Evolutionary conservation across 495 filamentous ascomycete genomes (phyloP).

Genomic region (Barbatosphaeria neglecta): DNA sequence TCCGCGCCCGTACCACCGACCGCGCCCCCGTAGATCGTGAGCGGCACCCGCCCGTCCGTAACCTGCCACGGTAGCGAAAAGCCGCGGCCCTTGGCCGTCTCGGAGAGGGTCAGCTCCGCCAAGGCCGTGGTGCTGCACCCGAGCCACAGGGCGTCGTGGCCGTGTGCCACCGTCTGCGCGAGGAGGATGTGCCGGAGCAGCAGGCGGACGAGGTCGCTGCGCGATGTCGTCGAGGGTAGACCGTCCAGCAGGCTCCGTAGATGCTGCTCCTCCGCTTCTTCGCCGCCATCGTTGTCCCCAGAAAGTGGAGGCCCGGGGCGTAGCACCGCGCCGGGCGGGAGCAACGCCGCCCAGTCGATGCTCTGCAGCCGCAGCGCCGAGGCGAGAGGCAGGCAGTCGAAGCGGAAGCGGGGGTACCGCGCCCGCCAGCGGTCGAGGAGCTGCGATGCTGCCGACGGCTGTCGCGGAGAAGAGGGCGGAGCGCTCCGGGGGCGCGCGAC

Average conservation of each 20-base stretch:
- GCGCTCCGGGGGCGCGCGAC: background rate
- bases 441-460: background rate
- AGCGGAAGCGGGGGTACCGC: slow-evolving; percentile 49
- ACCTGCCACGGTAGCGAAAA: slow-evolving; percentile 71
- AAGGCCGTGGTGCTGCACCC: slow-evolving; percentile 80
- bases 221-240: slow-evolving; percentile 61
- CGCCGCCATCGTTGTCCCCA: slow-evolving; percentile 8
- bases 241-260: slow-evolving; percentile 43
- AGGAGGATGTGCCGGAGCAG: slow-evolving; percentile 60
- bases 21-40: too few species aligned
- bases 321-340: too few species aligned
- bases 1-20: too few species aligned
- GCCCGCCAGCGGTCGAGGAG: slow-evolving; percentile 13
- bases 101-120: slow-evolving; percentile 73
- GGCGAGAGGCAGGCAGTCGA: slow-evolving; percentile 44
- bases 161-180: slow-evolving; percentile 42
- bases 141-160: slow-evolving; percentile 63
- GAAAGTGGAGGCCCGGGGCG: too few species aligned
- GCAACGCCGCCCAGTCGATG: slow-evolving; percentile 29
- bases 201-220: slow-evolving; percentile 57
- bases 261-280: slow-evolving; percentile 20
- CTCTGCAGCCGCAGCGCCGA: slow-evolving; percentile 33
- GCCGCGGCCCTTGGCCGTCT: slow-evolving; percentile 84
- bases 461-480: background rate
- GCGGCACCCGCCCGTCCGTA: slow-evolving; percentile 54